These are phyloP conservation scores for Backusella psychrophila DNA, from an alignment of 192 early-diverging fungal genomes.

Conservation along the genomic window DNA sequence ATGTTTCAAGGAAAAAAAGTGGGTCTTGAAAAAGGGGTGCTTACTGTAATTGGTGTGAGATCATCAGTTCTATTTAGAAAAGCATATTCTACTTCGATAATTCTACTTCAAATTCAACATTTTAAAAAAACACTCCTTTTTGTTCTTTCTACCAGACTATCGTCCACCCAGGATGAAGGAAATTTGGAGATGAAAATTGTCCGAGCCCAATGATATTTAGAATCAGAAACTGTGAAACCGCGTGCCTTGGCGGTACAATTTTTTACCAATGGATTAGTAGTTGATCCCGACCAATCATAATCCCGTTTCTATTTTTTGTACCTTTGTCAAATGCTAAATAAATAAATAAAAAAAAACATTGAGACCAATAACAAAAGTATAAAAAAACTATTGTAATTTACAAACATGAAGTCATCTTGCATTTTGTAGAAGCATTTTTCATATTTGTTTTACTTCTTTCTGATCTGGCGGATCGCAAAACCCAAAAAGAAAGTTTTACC, in stretches of 20 bases:
- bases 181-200: not conserved
- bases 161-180: not conserved
- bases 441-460: not conserved
- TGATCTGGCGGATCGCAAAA: not conserved
- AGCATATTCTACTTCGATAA: not conserved
- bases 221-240: conserved; percentile 3
- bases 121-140: not conserved
- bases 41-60: not conserved
- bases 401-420: not conserved
- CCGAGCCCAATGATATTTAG: not conserved
- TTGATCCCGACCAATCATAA: not conserved
- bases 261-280: not conserved
- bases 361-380: not conserved
- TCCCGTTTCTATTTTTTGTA: not conserved
- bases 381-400: not conserved
- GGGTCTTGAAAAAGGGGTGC: not conserved
- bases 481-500: not conserved
- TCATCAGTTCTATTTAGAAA: not conserved
- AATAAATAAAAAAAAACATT: not conserved
- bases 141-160: not conserved
- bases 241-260: not conserved
- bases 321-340: conserved; percentile 2
- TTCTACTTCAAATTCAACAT: not conserved
- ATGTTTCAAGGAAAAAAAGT: not conserved
- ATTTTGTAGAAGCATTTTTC: not conserved